Evolutionary conservation across 2,329 filamentous ascomycete genomes (phyloP), one percentile per base, ranked within the genome.

Genomic region (Pyricularia grisea): DNA sequence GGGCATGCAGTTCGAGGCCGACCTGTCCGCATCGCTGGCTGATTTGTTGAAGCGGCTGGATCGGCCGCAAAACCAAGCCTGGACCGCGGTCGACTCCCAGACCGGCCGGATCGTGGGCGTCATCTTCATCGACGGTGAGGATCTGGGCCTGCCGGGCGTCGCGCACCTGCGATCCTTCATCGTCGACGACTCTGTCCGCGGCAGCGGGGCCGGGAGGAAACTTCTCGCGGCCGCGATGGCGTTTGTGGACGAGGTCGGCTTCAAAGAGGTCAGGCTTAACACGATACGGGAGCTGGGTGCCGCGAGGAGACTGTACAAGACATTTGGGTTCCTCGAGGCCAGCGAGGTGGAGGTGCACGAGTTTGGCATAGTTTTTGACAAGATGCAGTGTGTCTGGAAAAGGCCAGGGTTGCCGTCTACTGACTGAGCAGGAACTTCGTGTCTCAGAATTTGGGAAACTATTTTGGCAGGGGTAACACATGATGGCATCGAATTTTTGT

Each of bases 91-190:
- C 9, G 60, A 73, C 30, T 67, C 68, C 3, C 33, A 60, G 4
- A 66, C 42, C 27, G 71, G 72, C 42, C 71, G 72, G 4, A 76
- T 75, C 20, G 72, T 76, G 0, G 76, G 76, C 4, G 72, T 71
- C 14, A 71, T 77, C 28, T 76, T 72, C 30, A 68, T 77, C 42
- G 74, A 77, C 66, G 75, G 74, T 14, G 72, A 76, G 68, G 31
- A 30, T 55, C 66, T 68, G 3, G 72, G 68, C 1, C 55, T 61
- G 3, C 69, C 68, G 10, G 70, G 71, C 3, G 71, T 73, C 36
- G 75, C 73, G 2, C 71, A 72, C 14, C 68, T 78, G 12, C 71
- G 75, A n/a, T 72, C 70, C 14, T 76, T 77, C 68, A 75, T 77
- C 65, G 72, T 77, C 2, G 76, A 77, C 55, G 71, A 73, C 14